These are phyloP conservation scores for Sapria himalayana DNA, from an alignment of 345 rosid species.

Conservation along the genomic window DNA sequence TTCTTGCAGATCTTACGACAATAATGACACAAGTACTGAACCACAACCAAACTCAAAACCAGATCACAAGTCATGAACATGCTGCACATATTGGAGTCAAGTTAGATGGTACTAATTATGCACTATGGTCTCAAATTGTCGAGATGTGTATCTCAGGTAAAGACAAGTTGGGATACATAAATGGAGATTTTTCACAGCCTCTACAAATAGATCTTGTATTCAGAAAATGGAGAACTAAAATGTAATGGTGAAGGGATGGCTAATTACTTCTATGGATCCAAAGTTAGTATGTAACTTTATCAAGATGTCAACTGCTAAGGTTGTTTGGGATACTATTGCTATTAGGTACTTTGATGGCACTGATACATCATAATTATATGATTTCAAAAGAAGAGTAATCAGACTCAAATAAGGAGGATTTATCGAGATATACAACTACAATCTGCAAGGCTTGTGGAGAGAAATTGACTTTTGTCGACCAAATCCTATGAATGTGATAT, in stretches of 20 bases:
- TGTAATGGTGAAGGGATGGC: background rate
- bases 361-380: slow-evolving; percentile 3
- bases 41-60: no score
- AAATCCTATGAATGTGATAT: slow-evolving; percentile 2
- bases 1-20: no score
- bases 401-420: slow-evolving; percentile 1
- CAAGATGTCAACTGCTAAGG: slow-evolving; percentile 1
- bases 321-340: slow-evolving; percentile 4
- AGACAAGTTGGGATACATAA: no score
- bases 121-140: no score
- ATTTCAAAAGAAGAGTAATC: slow-evolving; percentile 4
- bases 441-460: slow-evolving; percentile 4
- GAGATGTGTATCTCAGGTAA: no score
- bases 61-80: background rate
- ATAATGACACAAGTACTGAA: no score
- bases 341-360: no score
- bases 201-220: no score
- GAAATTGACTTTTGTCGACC: background rate
- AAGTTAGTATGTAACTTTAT: background rate
- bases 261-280: background rate
- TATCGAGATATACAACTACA: slow-evolving; percentile 1
- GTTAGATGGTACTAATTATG: no score
- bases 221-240: no score
- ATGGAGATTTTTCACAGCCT: no score
- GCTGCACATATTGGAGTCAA: slow-evolving; percentile 1